A percentile compares a stretch with the other conserved stretches of the same genome.
Conservation (phyloP, 148 eudicot genomes). For the Vaccinium myrtillus region DNA sequence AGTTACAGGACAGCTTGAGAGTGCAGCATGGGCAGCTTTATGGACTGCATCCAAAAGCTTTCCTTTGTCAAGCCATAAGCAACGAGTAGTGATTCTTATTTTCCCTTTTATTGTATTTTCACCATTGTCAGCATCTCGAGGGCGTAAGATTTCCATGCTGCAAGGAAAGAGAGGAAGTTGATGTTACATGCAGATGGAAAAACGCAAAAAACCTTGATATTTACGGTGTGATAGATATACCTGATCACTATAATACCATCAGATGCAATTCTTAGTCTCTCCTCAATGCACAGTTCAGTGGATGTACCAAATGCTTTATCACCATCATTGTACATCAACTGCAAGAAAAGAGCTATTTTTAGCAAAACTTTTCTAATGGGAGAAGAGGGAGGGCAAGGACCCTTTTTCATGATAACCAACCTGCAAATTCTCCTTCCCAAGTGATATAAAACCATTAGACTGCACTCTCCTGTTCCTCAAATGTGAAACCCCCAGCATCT, state of each 20-base stretch:
- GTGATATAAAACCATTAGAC: constrained; percentile 81
- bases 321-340: constrained; percentile 99
- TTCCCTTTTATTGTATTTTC: constrained; percentile 70
- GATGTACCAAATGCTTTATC: constrained; percentile 98
- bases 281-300: constrained; percentile 86
- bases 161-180: constrained; percentile 25
- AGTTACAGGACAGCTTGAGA: constrained; percentile 84
- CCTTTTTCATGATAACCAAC: constrained; percentile 30
- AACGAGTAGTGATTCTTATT: constrained; percentile 93
- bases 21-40: constrained; percentile 90
- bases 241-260: constrained; percentile 94
- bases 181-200: constrained; percentile 7
- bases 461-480: constrained; percentile 81
- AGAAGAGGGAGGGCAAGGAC: neutral
- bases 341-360: constrained; percentile 25
- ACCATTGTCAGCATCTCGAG: constrained; percentile 45
- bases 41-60: constrained; percentile 95
- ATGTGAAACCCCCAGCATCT: constrained; percentile 99
- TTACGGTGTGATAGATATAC: constrained; percentile 30
- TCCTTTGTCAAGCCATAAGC: constrained; percentile 98
- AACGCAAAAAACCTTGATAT: neutral
- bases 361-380: constrained; percentile 14
- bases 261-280: constrained; percentile 83
- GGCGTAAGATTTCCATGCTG: constrained; percentile 95
- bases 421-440: constrained; percentile 95